Conservation (phyloP, 345 rosid species). For the Arabidopsis thaliana region DNA sequence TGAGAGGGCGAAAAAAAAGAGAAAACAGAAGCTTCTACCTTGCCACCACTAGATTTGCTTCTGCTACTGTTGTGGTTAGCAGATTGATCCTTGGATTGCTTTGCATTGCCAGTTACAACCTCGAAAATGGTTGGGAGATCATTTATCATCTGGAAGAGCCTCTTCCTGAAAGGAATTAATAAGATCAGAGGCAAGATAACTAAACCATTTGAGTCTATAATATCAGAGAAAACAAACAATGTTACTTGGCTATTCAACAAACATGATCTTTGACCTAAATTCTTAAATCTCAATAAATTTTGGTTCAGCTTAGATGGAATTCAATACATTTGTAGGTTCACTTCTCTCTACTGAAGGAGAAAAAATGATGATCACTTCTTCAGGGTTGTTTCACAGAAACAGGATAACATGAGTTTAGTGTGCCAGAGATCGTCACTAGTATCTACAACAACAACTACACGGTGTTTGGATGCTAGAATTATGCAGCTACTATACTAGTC, state of each 20-base stretch:
- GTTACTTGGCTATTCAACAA: constrained; percentile 1
- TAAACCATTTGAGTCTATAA: neutral
- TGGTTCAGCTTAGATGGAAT: constrained; percentile 12
- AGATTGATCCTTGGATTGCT: constrained; percentile 81
- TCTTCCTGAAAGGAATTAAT: constrained; percentile 66
- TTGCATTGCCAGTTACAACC: constrained; percentile 72
- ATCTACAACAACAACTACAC: neutral
- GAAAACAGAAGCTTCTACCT: constrained; percentile 49
- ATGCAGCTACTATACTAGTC: constrained; percentile 16
- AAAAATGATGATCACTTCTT: neutral
- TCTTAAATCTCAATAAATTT: neutral
- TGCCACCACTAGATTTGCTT: constrained; percentile 71
- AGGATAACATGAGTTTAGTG: constrained; percentile 8
- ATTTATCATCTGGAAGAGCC: constrained; percentile 96
- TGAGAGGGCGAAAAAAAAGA: neutral
- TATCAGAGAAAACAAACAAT: constrained; percentile 20
- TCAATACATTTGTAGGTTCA: constrained; percentile 21
- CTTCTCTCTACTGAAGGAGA: constrained; percentile 12
- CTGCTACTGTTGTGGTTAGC: constrained; percentile 65
- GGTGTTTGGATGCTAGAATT: neutral
- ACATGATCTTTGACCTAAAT: neutral
- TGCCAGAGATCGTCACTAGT: constrained; percentile 2
- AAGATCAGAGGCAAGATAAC: constrained; percentile 7
- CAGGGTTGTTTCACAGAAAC: neutral
- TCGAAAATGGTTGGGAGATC: constrained; percentile 92